These are phyloP conservation scores for Citrus cavaleriei DNA, from an alignment of 345 rosid genomes.

Conservation along the genomic window DNA sequence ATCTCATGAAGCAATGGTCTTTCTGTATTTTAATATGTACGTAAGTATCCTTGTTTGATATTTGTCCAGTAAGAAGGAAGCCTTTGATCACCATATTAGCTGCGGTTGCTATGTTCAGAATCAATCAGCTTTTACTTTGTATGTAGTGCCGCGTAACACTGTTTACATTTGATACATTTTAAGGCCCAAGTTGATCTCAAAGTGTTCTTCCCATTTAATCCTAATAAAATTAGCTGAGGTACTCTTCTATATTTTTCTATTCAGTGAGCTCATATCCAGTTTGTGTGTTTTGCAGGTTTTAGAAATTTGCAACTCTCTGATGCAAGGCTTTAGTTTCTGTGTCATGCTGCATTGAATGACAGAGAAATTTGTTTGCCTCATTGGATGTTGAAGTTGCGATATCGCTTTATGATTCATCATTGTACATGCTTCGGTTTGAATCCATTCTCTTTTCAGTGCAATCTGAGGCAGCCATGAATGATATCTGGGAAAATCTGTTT, in stretches of 20 bases:
- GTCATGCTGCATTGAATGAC: background rate
- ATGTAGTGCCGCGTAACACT: background rate
- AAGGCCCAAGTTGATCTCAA: background rate
- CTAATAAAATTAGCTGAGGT: background rate
- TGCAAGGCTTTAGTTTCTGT: background rate
- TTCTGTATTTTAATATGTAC: background rate
- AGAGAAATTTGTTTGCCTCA: background rate
- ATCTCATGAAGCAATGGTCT: background rate
- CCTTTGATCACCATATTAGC: background rate
- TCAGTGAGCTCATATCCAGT: background rate
- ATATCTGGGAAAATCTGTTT: background rate
- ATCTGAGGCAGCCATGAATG: background rate
- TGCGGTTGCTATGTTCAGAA: background rate
- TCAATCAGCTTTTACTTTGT: background rate
- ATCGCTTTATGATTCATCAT: background rate
- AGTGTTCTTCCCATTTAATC: background rate
- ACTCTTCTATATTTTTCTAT: background rate
- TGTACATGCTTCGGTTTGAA: background rate
- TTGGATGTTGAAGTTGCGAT: background rate
- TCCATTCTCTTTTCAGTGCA: conserved; percentile 1
- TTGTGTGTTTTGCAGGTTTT: background rate
- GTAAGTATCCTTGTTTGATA: background rate
- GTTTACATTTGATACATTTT: background rate
- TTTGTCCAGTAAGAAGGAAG: background rate
- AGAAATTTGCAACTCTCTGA: background rate